phyloP scores from a whole-genome alignment of 1,139 yeast species.

The Scheffersomyces stambukii region DNA sequence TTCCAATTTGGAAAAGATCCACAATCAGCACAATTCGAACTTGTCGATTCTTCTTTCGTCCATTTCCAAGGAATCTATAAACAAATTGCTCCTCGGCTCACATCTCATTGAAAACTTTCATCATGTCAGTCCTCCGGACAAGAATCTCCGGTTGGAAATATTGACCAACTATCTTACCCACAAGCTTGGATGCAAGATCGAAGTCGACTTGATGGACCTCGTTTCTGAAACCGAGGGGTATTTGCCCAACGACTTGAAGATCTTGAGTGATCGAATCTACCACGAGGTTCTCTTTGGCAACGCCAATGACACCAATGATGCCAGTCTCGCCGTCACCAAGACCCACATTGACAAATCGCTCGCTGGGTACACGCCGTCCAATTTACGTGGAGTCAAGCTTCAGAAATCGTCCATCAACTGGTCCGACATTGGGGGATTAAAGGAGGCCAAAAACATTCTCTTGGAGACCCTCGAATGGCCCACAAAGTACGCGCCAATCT shows the following conservation, averaged over 20 bases:
- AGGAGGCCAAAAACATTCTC: constrained; percentile 68
- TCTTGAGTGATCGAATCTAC: constrained; percentile 68
- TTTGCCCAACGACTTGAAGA: constrained; percentile 75
- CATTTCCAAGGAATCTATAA: constrained; percentile 61
- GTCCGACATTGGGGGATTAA: constrained; percentile 87
- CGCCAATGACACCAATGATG: constrained; percentile 10
- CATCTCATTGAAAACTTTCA: constrained; percentile 68
- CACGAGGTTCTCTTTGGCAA: constrained; percentile 54
- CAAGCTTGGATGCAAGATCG: constrained; percentile 24
- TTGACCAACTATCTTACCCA: constrained; percentile 42
- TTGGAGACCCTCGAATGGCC: constrained; percentile 97
- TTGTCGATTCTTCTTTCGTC: constrained; percentile 57
- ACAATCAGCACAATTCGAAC: constrained; percentile 36
- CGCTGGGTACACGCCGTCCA: constrained; percentile 70
- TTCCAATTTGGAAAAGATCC: constrained; percentile 38
- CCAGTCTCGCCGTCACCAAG: constrained; percentile 16
- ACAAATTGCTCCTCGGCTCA: constrained; percentile 56
- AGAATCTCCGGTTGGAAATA: constrained; percentile 52
- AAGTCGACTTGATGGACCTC: constrained; percentile 66
- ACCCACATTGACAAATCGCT: constrained; percentile 54
- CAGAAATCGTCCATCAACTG: constrained; percentile 75
- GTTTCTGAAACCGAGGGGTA: constrained; percentile 86
- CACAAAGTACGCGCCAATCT: constrained; percentile 90
- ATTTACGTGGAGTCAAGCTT: constrained; percentile 80
- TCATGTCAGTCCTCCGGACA: constrained; percentile 67